Base-by-base conservation (phyloP, 768 basidiomycete species). In the Hericium erinaceus region DNA sequence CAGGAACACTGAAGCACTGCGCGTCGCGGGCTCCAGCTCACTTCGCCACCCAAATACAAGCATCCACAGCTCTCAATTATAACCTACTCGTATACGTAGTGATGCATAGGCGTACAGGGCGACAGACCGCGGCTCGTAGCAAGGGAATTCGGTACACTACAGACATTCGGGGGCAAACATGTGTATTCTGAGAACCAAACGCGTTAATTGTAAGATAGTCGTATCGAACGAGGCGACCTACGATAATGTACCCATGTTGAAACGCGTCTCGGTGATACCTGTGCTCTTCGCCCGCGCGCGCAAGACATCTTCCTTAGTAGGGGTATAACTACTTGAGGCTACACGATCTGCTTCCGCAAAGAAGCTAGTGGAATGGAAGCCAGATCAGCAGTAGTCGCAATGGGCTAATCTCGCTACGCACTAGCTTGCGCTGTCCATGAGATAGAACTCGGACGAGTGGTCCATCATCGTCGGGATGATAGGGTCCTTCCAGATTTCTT, bases 361-460 rank as follows among this genome's bases (percentile, higher is more conserved):
- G 73, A 98, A 98, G 70, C 90, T 93, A 62, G 4, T 22, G 26
- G 51, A 54, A 7, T 33, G 9, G 33, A 41, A 8, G 46, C 13
- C 48, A 26, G 39, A 41, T 59, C 10, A 18, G 44, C 11, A 9
- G 15, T 8, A 1, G 2, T 9, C 13, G 61, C 1, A 15, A 44
- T 15, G 18, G 33, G 15, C 26, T 18, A 53, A 44, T 22, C 9
- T 24, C 11, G 33, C 44, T 12, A 80, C 88, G 67, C 64, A 92
- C 90, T 95, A 95, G 48, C 77, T 77, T 0, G 95, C 95, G n/a
- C 83, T 89, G 67, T 97, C 95, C 92, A 95, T 95, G 15, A 97
- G 75, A 67, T 95, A 95, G 65, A 95, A 95, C 56, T 93, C 85
- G 67, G 75, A 82, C 20, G 75, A 73, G 61, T 84, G 82, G 37